Percentiles rank a stretch among this genome's conserved stretches.
phyloP scores from a whole-genome alignment of 148 eudicot genomes.

The Salicornia ramosissima region DNA sequence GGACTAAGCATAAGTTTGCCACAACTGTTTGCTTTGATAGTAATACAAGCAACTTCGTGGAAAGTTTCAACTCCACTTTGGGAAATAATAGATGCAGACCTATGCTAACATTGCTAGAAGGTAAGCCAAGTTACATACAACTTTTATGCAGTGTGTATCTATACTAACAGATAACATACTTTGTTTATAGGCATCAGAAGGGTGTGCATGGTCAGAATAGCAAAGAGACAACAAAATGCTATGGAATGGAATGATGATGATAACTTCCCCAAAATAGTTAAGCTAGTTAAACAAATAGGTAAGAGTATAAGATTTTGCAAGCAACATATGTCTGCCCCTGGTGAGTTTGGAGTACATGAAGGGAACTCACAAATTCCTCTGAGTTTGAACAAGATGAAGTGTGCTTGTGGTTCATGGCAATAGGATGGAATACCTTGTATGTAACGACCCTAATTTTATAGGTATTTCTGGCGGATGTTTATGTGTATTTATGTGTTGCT shows the following conservation, averaged over 20 bases:
- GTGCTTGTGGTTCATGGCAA: neutral
- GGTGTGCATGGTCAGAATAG: neutral
- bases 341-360: neutral
- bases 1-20: no score
- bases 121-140: no score
- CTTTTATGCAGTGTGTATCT: no score
- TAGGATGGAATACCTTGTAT: neutral
- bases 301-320: neutral
- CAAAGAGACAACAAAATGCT: neutral
- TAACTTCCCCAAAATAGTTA: neutral
- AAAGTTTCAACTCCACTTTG: no score
- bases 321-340: neutral
- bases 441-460: no score
- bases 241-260: neutral
- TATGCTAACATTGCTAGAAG: no score
- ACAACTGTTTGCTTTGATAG: no score
- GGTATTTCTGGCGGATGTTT: no score
- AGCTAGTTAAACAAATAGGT: neutral
- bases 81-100: no score
- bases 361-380: neutral
- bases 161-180: no score
- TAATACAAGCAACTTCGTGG: no score
- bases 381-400: neutral
- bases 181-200: neutral
- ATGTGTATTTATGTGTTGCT: no score